A percentile compares a stretch with the other conserved stretches of the same genome.
Evolutionary conservation across 306 rosid species (phyloP).

Genomic region (Hippophae gyantsensis): DNA sequence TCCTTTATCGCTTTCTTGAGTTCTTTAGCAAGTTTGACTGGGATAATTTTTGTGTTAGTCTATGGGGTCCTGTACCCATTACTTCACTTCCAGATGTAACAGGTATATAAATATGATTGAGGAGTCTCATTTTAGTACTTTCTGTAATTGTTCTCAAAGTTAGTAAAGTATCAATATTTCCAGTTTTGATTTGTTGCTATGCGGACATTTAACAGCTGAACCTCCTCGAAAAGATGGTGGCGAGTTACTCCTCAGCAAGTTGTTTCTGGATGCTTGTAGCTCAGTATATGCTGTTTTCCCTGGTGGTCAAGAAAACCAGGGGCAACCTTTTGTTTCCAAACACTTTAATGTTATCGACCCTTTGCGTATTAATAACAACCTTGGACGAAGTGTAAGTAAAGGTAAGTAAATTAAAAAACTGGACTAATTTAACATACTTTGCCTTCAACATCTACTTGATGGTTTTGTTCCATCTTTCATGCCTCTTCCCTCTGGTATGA

Average conservation of each 20-base stretch:
- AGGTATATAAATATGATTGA: constrained; percentile 42
- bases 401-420: constrained; percentile 32
- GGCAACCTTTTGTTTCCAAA: constrained; percentile 81
- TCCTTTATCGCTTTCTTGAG: constrained; percentile 87
- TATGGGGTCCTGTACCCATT: constrained; percentile 94
- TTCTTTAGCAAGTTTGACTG: constrained; percentile 98
- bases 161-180: background rate
- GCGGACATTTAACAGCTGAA: constrained; percentile 52
- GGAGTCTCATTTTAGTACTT: constrained; percentile 6
- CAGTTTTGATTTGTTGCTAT: constrained; percentile 11
- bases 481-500: background rate
- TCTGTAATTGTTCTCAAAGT: background rate
- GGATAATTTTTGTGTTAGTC: constrained; percentile 93
- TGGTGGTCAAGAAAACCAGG: constrained; percentile 73
- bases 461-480: background rate
- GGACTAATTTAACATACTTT: constrained; percentile 10
- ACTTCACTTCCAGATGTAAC: constrained; percentile 89
- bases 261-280: constrained; percentile 74
- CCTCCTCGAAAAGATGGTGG: constrained; percentile 94
- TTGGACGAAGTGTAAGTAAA: constrained; percentile 99
- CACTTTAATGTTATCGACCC: constrained; percentile 96
- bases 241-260: constrained; percentile 75
- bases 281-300: constrained; percentile 81
- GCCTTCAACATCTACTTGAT: constrained; percentile 2
- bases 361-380: constrained; percentile 92